These are phyloP conservation scores for Amylostereum areolatum DNA, from an alignment of 1,284 basidiomycete species.

Conservation along the genomic window DNA sequence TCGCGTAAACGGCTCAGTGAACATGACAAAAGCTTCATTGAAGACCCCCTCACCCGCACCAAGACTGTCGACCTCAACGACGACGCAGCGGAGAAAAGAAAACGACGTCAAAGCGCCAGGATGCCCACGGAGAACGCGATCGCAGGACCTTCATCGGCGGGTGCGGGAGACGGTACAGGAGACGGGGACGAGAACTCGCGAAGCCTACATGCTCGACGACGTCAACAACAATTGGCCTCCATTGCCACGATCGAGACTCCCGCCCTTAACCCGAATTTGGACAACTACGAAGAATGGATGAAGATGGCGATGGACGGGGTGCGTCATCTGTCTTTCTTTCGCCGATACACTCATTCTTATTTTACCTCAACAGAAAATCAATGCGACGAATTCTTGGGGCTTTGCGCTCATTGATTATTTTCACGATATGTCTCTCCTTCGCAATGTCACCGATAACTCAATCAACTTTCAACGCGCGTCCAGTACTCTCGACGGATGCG, in stretches of 20 bases:
- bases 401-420: slow-evolving; percentile 99
- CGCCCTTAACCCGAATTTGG: slow-evolving; percentile 64
- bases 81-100: slow-evolving; percentile 72
- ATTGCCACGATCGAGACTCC: slow-evolving; percentile 41
- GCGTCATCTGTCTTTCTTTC: slow-evolving; percentile 23
- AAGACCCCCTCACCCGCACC: slow-evolving; percentile 37
- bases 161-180: slow-evolving; percentile 26
- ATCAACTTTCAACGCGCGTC: slow-evolving; percentile 99
- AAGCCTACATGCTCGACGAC: slow-evolving; percentile 42
- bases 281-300: slow-evolving; percentile 98
- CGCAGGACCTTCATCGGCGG: slow-evolving; percentile 46
- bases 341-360: slow-evolving; percentile 3
- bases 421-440: slow-evolving; percentile 95
- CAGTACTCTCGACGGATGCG: slow-evolving; percentile 96
- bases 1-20: slow-evolving; percentile 62
- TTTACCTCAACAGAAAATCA: slow-evolving; percentile 84
- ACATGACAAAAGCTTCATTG: slow-evolving; percentile 44
- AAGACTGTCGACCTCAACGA: slow-evolving; percentile 70
- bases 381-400: slow-evolving; percentile 95
- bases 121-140: slow-evolving; percentile 42
- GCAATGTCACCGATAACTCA: slow-evolving; percentile 86
- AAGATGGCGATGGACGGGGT: slow-evolving; percentile 99
- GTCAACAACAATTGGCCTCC: slow-evolving; percentile 55
- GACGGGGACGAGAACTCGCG: slow-evolving; percentile 29
- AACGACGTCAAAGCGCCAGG: slow-evolving; percentile 69